Conservation (phyloP, 75 land plant genomes). For the Ceratopteris richardii region DNA sequence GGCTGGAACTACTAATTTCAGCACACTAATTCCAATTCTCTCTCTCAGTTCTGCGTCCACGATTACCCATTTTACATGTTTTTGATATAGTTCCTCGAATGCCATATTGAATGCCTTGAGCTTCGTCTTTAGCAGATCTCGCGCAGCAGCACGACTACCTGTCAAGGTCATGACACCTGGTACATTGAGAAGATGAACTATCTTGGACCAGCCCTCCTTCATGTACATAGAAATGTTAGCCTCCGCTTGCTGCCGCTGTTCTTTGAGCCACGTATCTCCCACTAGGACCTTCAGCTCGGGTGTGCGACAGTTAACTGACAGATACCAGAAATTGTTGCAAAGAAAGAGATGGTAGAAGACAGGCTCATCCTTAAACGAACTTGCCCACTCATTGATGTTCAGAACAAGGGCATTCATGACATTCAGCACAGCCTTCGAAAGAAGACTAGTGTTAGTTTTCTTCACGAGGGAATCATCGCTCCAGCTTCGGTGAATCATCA, state of each 20-base stretch:
- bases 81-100: slow-evolving; percentile 45
- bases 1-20: slow-evolving; percentile 44
- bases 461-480: slow-evolving; percentile 14
- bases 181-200: slow-evolving; percentile 36
- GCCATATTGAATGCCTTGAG: slow-evolving; percentile 52
- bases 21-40: slow-evolving; percentile 22
- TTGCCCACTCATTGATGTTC: slow-evolving; percentile 50
- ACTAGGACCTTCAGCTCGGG: slow-evolving; percentile 51
- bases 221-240: slow-evolving; percentile 36
- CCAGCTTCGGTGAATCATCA: slow-evolving; percentile 57
- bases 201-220: slow-evolving; percentile 57
- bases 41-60: slow-evolving; percentile 53
- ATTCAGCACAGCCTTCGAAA: slow-evolving; percentile 27
- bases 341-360: slow-evolving; percentile 39
- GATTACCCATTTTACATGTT: slow-evolving; percentile 52
- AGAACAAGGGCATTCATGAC: slow-evolving; percentile 45
- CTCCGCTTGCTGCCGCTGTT: slow-evolving; percentile 38
- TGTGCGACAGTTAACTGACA: slow-evolving; percentile 30
- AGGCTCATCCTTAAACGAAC: slow-evolving; percentile 28
- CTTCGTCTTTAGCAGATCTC: slow-evolving; percentile 62
- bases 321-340: slow-evolving; percentile 68
- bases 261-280: slow-evolving; percentile 56
- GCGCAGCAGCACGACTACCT: slow-evolving; percentile 58
- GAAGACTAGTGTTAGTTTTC: slow-evolving; percentile 31
- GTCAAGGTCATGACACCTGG: slow-evolving; percentile 52